Evolutionary conservation across 2,329 filamentous ascomycete species (phyloP).

Genomic region (Teratosphaeria zuluensis): DNA sequence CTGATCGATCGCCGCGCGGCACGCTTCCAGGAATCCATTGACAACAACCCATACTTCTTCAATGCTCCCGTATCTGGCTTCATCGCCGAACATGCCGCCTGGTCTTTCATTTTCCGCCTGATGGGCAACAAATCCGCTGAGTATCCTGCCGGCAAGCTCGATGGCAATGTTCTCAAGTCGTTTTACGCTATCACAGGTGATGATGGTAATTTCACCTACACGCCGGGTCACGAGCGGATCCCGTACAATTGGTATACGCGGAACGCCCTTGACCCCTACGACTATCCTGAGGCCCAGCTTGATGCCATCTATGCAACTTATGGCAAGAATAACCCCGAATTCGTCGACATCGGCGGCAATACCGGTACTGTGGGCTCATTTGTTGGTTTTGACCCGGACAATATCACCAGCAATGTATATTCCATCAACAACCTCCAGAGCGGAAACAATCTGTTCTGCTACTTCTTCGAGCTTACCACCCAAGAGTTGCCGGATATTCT

Average conservation of each 20-base stretch:
- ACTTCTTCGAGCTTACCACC: background rate
- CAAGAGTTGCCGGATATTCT: background rate
- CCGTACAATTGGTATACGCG: background rate
- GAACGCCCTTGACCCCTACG: background rate
- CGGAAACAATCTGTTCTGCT: background rate
- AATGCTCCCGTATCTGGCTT: constrained; percentile 8
- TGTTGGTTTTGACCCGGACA: background rate
- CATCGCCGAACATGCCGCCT: constrained; percentile 4
- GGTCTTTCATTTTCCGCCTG: constrained; percentile 17
- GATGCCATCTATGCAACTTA: background rate
- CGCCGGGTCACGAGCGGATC: constrained; percentile 12
- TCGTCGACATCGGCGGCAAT: background rate
- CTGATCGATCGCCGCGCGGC: background rate
- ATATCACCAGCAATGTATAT: background rate
- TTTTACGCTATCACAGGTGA: constrained; percentile 26
- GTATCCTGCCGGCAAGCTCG: constrained; percentile 20
- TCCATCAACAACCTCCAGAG: background rate
- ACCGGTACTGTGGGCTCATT: background rate
- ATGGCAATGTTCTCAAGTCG: constrained; percentile 23
- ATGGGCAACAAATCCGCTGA: constrained; percentile 26
- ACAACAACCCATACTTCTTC: constrained; percentile 14
- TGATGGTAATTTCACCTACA: constrained; percentile 15
- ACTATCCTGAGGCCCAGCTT: background rate
- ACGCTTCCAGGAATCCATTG: constrained; percentile 9
- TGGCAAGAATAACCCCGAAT: background rate